Base-by-base conservation (phyloP, 805 yeast species). In the Candida argentea region DNA sequence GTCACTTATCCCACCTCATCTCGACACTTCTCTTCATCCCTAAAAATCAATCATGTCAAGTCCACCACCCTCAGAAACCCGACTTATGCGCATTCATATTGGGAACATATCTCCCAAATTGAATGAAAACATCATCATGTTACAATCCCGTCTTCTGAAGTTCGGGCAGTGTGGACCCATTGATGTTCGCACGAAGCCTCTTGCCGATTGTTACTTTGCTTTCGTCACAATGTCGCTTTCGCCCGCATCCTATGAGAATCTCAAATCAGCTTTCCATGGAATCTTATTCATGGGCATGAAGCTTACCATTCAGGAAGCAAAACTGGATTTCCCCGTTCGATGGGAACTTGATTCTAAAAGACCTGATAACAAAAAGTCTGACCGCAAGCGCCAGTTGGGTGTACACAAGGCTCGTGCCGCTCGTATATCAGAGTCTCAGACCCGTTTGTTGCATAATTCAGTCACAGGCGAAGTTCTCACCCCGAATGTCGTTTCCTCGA, bases 231-330 rank as follows among this genome's bases (percentile, higher is more conserved):
- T 89, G 50, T 53, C 59, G n/a, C 50, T 77, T 8, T 49, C 63
- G 1, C 57, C 61, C 3, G 51, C 55, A 13, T 58, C 64, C 20
- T 72, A 65, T 30, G 55, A 52, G 1, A 69, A 67, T 26, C 52
- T 89, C 28, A 65, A 67, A 33, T 48, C 55, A 5, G 59, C 80
- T 1, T 66, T 83, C 37, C 70, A 84, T 46, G 91, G 87, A 17
- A 70, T 79, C 2, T 69, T 67, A 15, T 89, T 67, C 53, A 84
- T 81, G 65, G 94, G 94, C 2, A 64, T 78, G 15, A 71, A 66
- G 29, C 50, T 89, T 20, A 59, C 61, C 3, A 54, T 89, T 6
- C 73, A 67, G 29, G 48, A 56, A 25, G 95, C 96, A 3, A 71
- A 66, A 38, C 74, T 74, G 0, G 59, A 58, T 24, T 80, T 55